Conservation (phyloP, 202 grass and related monocot species). For the Tripidium arundinaceum region DNA sequence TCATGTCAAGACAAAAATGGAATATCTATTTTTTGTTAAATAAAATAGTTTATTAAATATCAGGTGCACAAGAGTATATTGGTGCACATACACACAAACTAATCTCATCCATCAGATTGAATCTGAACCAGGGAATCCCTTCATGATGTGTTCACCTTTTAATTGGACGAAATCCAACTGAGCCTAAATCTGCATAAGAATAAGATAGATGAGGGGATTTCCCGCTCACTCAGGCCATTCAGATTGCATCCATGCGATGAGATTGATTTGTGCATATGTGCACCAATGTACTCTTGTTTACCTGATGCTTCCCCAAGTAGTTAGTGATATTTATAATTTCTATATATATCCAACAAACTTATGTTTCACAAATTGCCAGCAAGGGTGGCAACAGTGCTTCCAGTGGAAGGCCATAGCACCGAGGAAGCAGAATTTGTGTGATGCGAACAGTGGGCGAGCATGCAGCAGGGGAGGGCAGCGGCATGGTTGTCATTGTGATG, state of each 20-base stretch:
- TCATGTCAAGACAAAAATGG: neutral
- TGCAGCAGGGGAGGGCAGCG: neutral
- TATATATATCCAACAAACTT: neutral
- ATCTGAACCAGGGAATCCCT: neutral
- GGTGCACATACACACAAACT: neutral
- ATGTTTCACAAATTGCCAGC: neutral
- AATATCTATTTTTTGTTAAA: neutral
- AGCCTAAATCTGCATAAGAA: neutral
- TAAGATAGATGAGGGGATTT: neutral
- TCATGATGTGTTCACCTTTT: neutral
- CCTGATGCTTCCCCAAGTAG: neutral
- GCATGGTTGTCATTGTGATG: neutral
- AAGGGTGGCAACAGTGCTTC: neutral
- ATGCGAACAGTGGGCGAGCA: neutral
- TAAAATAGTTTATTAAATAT: neutral
- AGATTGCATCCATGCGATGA: neutral
- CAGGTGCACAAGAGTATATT: neutral
- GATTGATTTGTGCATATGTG: neutral
- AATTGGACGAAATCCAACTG: neutral
- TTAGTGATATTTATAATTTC: neutral
- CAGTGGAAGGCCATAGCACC: neutral
- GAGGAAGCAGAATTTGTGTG: neutral
- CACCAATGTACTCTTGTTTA: neutral
- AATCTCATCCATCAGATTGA: neutral
- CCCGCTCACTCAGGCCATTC: neutral